A percentile compares a stretch with the other conserved stretches of the same genome.
Evolutionary conservation across 2,329 filamentous ascomycete genomes (phyloP).

Genomic region (Aureobasidium mangrovei): DNA sequence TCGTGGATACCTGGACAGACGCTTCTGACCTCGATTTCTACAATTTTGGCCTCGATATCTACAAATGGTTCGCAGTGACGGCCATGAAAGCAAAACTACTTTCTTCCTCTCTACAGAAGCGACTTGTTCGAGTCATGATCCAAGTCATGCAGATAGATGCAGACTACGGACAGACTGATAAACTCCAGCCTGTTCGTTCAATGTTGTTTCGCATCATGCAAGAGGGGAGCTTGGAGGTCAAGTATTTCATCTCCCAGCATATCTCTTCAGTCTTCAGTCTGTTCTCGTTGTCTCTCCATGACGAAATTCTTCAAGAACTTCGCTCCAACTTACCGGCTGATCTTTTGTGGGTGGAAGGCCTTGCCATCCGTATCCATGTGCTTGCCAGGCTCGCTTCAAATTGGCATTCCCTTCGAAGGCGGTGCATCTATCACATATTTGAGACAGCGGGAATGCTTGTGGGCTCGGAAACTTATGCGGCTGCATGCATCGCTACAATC

Average conservation of each 20-base stretch:
- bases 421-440: conserved; percentile 88
- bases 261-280: conserved; percentile 69
- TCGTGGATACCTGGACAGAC: conserved; percentile 56
- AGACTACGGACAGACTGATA: conserved; percentile 53
- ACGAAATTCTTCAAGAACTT: conserved; percentile 76
- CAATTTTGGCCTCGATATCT: conserved; percentile 64
- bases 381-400: conserved; percentile 67
- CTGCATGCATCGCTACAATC: conserved; percentile 59
- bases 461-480: conserved; percentile 59
- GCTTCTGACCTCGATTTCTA: conserved; percentile 49
- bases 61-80: conserved; percentile 63
- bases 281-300: conserved; percentile 75
- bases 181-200: conserved; percentile 55
- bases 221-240: conserved; percentile 58
- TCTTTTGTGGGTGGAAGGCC: conserved; percentile 64
- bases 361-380: conserved; percentile 71
- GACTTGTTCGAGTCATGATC: conserved; percentile 60
- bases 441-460: conserved; percentile 72
- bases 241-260: conserved; percentile 62
- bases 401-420: conserved; percentile 79
- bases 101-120: conserved; percentile 59
- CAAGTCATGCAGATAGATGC: conserved; percentile 58
- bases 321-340: conserved; percentile 70
- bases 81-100: conserved; percentile 59
- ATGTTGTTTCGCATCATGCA: conserved; percentile 66